Base-by-base conservation (phyloP, 2,329 filamentous ascomycete species). In the Penicillium sp. region DNA sequence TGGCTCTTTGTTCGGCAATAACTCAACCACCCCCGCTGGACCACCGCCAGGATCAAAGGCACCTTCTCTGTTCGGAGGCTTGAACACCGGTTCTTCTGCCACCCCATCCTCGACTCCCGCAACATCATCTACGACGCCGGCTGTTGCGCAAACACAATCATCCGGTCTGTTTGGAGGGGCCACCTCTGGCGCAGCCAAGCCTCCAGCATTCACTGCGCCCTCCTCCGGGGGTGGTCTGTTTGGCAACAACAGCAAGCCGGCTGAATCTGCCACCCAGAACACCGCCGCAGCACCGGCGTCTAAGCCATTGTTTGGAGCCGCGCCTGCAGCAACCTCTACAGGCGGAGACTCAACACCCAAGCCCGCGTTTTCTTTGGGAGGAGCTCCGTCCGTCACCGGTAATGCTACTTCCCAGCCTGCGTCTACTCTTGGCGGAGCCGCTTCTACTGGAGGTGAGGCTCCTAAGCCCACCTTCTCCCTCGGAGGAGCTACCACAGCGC, bases 1-100 rank as follows among this genome's bases (percentile, higher is more conserved):
- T 42, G 57, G 51, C n/a, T 50, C 51, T 43, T 41, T 69, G 39
- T 73, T 74, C 50, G 65, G 62, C 39, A 69, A 65, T 47, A 56
- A 66, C 42, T 76, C 75, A 12, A 77, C 75, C 13, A 77, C 75
- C 29, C 76, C 76, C 43, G 74, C 74, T 45, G 74, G 74, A 5
- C 73, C 73, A 51, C 75, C 75, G 27, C 73, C 74, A 5, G 57
- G 42, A 45, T 51, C 55, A 2, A 60, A 68, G 46, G 51, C 66
- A 32, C 54, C 56, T 11, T 28, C 32, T 40, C 51, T 62, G 6
- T 66, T 67, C 50, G 62, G 62, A 29, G 52, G 45, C 4, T 26
- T 54, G 53, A 68, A 63, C 43, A 49, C 62, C 36, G 57, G 57
- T 27, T 49, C 59, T 32, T 52, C 57, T 33, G 50, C 48, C 36